Evolutionary conservation across 495 filamentous ascomycete genomes (phyloP), one percentile per base, ranked within the genome.

Genomic region (Penicillium egyptiacum): DNA sequence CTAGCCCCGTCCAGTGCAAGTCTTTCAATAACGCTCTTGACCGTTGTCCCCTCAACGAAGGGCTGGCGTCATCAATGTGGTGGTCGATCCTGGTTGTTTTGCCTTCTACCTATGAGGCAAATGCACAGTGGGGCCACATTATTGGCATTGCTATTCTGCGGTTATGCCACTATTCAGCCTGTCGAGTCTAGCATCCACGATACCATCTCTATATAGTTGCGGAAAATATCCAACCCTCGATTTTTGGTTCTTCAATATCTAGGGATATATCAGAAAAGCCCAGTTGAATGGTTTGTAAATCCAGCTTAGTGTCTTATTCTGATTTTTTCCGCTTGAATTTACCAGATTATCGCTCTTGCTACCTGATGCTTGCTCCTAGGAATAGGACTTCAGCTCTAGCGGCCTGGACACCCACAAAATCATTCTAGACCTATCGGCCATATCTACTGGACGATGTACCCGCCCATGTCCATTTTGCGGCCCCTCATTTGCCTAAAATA

Each of bases 41-140:
- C 50, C 35, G 50, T 52, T 52, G 37, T 52, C 50, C 23, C 50
- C 50, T 52, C 8, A 52, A 52, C 37, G n/a, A 42, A 52, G 42
- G 50, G 25, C 50, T 52, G 1, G 50, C 5, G 35, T 41, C 1
- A 52, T 52, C 35, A 52, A 52, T 52, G 28, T 52, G 14, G 12
- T 12, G 49, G 49, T 52, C 49, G 33, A 41, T 52, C 23, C 35
- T 25, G 6, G 49, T 40, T 52, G 16, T 52, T 52, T 0, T 9
- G 49, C 49, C 49, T n/a, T 52, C 35, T 9, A 42, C 7, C 40
- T 42, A 5, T 17, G 5, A 42, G 40, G 40, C 9, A 42, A 42
- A 42, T 42, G 17, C 17, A 41, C 17, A 41, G 39, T 19, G 1
- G 39, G 39, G 39, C 39, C 17, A 19, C n/a, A 41, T 41, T 20